phyloP scores from a whole-genome alignment of 2,329 filamentous ascomycete genomes.

The Fusarium temperatum region DNA sequence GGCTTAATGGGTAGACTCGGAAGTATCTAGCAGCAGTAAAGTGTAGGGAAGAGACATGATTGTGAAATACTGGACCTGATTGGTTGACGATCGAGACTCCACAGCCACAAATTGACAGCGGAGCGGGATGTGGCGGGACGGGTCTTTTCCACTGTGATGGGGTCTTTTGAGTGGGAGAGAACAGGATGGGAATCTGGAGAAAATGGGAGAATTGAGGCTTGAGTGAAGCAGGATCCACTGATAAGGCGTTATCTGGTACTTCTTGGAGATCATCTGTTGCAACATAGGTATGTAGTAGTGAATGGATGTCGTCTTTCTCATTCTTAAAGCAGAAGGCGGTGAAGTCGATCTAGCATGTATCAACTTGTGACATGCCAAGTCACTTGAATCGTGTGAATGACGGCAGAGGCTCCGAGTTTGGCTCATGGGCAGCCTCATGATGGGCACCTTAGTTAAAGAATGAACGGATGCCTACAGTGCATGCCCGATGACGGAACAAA shows the following conservation, averaged over 20 bases:
- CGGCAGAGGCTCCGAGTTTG: neutral
- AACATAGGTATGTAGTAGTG: neutral
- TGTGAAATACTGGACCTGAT: constrained; percentile 1
- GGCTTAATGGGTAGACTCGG: constrained; percentile 38
- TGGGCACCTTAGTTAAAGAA: neutral
- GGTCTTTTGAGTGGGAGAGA: neutral
- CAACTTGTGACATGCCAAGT: constrained; percentile 31
- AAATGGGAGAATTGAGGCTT: neutral
- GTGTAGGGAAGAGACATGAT: constrained; percentile 9
- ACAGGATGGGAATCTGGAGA: constrained; percentile 11
- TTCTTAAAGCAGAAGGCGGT: constrained; percentile 5
- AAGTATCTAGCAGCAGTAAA: constrained; percentile 19
- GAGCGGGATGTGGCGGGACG: constrained; percentile 40
- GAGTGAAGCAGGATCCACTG: constrained; percentile 10
- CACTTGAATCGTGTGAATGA: constrained; percentile 29
- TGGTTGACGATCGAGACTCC: constrained; percentile 5
- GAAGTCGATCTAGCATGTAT: neutral
- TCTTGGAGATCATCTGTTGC: neutral
- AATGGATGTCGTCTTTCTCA: neutral
- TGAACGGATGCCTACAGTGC: neutral
- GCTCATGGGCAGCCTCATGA: constrained; percentile 15
- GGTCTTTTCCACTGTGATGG: constrained; percentile 23
- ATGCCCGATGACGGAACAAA: neutral
- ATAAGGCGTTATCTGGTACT: constrained; percentile 11
- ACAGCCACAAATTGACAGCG: constrained; percentile 35